Conservation (phyloP, 345 rosid genomes). For the Trapa incisa region DNA sequence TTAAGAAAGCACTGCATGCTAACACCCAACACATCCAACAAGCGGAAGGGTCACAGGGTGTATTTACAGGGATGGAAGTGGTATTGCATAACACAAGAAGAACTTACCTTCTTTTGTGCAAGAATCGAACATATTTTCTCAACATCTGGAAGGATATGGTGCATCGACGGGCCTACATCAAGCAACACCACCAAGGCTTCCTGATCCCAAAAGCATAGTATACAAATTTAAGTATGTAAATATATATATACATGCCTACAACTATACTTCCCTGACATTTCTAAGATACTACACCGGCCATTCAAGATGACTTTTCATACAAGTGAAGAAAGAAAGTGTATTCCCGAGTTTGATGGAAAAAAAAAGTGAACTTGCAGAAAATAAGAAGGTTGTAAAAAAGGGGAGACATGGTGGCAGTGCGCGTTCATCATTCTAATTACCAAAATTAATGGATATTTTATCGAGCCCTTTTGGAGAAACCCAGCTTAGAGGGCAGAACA, state of each 20-base stretch:
- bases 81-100: neutral
- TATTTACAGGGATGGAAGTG: neutral
- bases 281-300: neutral
- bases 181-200: slow-evolving; percentile 62
- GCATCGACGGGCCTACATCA: slow-evolving; percentile 86
- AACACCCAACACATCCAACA: neutral
- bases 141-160: slow-evolving; percentile 44
- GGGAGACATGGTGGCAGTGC: neutral
- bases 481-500: neutral
- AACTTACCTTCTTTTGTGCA: slow-evolving; percentile 62
- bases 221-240: neutral
- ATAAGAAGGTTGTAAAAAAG: neutral
- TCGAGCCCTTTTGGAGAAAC: neutral
- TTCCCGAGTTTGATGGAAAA: neutral
- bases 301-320: neutral
- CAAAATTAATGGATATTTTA: neutral
- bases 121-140: slow-evolving; percentile 60
- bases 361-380: neutral
- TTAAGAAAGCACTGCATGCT: neutral
- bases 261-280: neutral
- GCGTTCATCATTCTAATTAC: neutral
- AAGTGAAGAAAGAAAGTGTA: neutral
- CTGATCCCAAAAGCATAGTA: slow-evolving; percentile 23
- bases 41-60: neutral
- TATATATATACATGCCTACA: neutral